Conservation (phyloP, 2,329 filamentous ascomycete genomes). For the Dactylonectria estremocensis region DNA sequence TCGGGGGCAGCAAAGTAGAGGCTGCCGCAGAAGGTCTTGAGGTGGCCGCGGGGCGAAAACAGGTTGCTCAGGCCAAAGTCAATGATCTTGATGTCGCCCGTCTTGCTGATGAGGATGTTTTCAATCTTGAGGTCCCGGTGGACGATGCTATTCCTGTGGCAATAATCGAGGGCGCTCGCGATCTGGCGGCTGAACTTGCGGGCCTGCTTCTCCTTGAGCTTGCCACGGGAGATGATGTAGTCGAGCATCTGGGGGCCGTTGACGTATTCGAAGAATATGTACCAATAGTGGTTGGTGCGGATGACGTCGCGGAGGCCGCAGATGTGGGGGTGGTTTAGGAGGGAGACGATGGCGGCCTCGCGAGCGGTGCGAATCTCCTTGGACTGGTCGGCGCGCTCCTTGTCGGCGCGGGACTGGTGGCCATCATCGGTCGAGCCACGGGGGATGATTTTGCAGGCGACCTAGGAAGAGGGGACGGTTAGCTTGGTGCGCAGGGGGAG, state of each 20-base stretch:
- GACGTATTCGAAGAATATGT: constrained; percentile 99
- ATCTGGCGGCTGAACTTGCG: constrained; percentile 98
- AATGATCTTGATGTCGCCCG: constrained; percentile 98
- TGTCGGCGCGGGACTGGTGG: constrained; percentile 78
- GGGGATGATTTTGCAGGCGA: constrained; percentile 97
- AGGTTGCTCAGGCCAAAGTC: constrained; percentile 98
- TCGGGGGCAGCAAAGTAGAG: constrained; percentile 98
- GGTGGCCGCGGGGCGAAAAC: constrained; percentile 85
- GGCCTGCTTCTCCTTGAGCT: constrained; percentile 97
- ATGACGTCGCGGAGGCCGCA: constrained; percentile 96
- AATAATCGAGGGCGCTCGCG: constrained; percentile 96
- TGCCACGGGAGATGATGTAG: constrained; percentile 98
- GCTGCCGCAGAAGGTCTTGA: constrained; percentile 98
- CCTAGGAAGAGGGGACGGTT: constrained; percentile 59
- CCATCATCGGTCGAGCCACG: constrained; percentile 91
- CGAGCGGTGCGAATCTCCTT: constrained; percentile 96
- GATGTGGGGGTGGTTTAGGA: constrained; percentile 95
- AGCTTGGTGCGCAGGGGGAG: constrained; percentile 30
- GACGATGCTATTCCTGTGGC: constrained; percentile 97
- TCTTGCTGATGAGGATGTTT: constrained; percentile 99
- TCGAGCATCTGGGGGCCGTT: constrained; percentile 99
- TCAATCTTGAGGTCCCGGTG: constrained; percentile 98
- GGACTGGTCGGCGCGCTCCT: constrained; percentile 93
- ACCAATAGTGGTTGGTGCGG: constrained; percentile 98
- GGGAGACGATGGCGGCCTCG: constrained; percentile 95